Evolutionary conservation across 1,139 yeast genomes (phyloP).

Genomic region (Taphrina deformans): DNA sequence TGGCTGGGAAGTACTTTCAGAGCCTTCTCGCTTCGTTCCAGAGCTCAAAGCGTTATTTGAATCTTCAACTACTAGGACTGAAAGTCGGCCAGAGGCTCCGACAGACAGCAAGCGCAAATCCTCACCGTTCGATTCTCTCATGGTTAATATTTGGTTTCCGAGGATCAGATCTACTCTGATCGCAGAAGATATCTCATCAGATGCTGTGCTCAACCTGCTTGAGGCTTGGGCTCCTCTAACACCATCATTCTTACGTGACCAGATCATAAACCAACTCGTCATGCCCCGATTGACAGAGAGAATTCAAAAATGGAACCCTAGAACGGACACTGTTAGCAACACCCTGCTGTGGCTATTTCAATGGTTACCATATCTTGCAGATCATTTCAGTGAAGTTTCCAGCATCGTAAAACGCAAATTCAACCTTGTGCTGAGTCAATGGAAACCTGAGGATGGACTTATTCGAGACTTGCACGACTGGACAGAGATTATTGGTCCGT

Average conservation of each 20-base stretch:
- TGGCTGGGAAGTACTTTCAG: conserved; percentile 48
- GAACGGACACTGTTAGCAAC: background rate
- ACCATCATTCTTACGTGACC: conserved; percentile 45
- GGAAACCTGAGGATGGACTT: conserved; percentile 45
- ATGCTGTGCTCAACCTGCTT: conserved; percentile 43
- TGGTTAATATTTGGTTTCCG: conserved; percentile 47
- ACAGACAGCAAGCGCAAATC: background rate
- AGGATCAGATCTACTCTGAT: conserved; percentile 42
- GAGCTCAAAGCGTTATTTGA: conserved; percentile 43
- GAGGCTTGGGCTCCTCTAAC: conserved; percentile 52
- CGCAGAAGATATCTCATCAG: conserved; percentile 40
- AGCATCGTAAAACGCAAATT: conserved; percentile 45
- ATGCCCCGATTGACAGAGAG: conserved; percentile 47
- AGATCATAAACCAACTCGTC: conserved; percentile 44
- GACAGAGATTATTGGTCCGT: conserved; percentile 48
- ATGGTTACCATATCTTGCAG: conserved; percentile 50
- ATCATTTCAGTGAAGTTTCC: conserved; percentile 41
- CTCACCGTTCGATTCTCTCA: conserved; percentile 46
- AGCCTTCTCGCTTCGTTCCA: conserved; percentile 43
- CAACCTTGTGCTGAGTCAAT: conserved; percentile 43
- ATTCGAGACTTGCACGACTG: conserved; percentile 47
- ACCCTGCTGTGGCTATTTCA: conserved; percentile 49
- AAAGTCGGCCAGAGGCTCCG: background rate
- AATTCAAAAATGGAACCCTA: conserved; percentile 48
- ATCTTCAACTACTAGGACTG: conserved; percentile 38